Conservation (phyloP, 2,329 filamentous ascomycete species). For the Colletotrichum falcatum region DNA sequence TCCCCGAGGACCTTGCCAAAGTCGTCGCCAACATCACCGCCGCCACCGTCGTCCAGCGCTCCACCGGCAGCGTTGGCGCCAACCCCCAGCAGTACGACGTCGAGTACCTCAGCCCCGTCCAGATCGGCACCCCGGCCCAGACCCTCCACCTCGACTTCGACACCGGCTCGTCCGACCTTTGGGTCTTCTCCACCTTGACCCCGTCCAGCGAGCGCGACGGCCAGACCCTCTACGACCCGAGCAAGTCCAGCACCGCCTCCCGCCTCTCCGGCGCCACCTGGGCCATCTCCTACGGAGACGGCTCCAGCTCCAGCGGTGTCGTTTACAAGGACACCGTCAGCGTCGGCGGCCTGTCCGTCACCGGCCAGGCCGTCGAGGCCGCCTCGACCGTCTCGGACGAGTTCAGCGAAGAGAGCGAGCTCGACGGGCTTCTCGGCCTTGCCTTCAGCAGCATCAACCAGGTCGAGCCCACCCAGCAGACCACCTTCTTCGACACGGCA, state of each 20-base stretch:
- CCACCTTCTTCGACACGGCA: conserved; percentile 45
- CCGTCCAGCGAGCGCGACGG: conserved; percentile 42
- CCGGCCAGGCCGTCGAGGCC: conserved; percentile 48
- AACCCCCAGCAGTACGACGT: conserved; percentile 48
- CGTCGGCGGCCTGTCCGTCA: conserved; percentile 47
- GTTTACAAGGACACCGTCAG: conserved; percentile 50
- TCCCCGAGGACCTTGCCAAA: conserved; percentile 46
- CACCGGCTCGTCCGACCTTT: conserved; percentile 58
- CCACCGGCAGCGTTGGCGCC: conserved; percentile 48
- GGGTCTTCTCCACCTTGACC: conserved; percentile 51
- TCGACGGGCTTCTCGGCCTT: conserved; percentile 75
- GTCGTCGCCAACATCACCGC: conserved; percentile 44
- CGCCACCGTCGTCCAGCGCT: conserved; percentile 43
- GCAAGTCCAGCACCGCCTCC: conserved; percentile 47
- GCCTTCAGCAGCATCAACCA: conserved; percentile 65
- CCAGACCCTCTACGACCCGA: conserved; percentile 48
- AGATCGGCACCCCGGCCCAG: conserved; percentile 58
- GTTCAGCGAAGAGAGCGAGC: conserved; percentile 45
- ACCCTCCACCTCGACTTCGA: conserved; percentile 59
- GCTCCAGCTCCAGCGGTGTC: conserved; percentile 47
- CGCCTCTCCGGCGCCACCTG: conserved; percentile 46
- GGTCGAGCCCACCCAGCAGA: conserved; percentile 48
- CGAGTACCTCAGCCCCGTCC: conserved; percentile 55
- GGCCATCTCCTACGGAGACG: conserved; percentile 51
- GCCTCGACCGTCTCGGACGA: conserved; percentile 45